Base-by-base conservation (phyloP, 129 eudicot species). In the Apium graveolens region DNA sequence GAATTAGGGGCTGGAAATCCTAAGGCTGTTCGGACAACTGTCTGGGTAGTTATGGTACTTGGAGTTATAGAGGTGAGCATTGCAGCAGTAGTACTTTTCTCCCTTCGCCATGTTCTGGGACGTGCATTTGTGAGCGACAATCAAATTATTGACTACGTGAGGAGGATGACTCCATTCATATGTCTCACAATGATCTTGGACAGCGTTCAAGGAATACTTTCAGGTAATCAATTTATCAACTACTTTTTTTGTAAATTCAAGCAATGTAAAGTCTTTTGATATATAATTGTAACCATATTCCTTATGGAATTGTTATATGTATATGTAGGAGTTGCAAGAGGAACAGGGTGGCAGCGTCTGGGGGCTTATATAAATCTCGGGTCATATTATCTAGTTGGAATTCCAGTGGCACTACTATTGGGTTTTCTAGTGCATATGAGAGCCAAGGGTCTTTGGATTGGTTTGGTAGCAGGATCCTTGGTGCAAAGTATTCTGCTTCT, bases 281-380 rank as follows among this genome's bases (percentile, higher is more conserved):
- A 65, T 21, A 29, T 11, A 63, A 65, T 1, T 65, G 70, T 65
- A 29, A 14, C 37, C 70, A 32, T 31, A 24, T 65, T 14, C 71
- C 38, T 65, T 31, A 0, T 31, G 8, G 13, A 66, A 66, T 6
- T 3, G 29, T 66, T 32, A 31, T 18, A 31, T 66, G 37, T 66
- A 32, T 66, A 31, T 31, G 3, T 70, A 87, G 90, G 90, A 31
- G 84, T 84, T 70, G 86, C 80, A 13, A 84, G 90, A 82, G 88
- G 90, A 66, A 39, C 51, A 18, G 76, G 76, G 4, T 73, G 88
- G 86, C 90, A 87, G 81, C 84, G 79, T 55, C 18, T 84, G 1
- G 90, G 88, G 31, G 90, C 90, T 1, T 87, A 81, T 32, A 55
- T 87, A 1, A 84, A 87, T 71, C 79, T 87, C 35, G 90, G 85